phyloP scores from a whole-genome alignment of 768 basidiomycete genomes.

The Roridomyces roridus region DNA sequence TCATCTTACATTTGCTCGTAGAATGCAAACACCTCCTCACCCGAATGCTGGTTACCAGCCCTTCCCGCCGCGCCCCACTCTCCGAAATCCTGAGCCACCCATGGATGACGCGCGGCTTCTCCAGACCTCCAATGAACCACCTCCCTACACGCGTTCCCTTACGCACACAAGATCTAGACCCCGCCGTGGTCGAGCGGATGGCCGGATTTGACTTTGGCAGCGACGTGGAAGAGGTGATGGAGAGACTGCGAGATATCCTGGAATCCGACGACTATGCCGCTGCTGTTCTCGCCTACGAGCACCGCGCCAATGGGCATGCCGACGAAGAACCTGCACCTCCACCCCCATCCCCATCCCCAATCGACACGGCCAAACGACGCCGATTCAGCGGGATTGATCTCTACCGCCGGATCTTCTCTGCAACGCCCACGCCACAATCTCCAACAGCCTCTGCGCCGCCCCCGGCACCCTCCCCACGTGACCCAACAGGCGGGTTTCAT shows the following conservation, averaged over 20 bases:
- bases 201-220: constrained; percentile 96
- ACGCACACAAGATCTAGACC: constrained; percentile 86
- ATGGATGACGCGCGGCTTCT: constrained; percentile 91
- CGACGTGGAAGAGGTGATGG: constrained; percentile 73
- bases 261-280: constrained; percentile 79
- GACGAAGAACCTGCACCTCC: not conserved
- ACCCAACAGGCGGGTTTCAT: constrained; percentile 94
- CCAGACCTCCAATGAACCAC: constrained; percentile 80
- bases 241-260: constrained; percentile 77
- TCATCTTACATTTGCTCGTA: constrained; percentile 31
- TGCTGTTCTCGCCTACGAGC: constrained; percentile 81
- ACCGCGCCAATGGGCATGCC: constrained; percentile 46
- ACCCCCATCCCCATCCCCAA: constrained; percentile 3
- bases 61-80: constrained; percentile 79
- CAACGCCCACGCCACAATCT: constrained; percentile 52
- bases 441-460: not conserved
- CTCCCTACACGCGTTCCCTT: constrained; percentile 90
- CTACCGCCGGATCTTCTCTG: constrained; percentile 84
- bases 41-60: constrained; percentile 97
- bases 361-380: constrained; percentile 15
- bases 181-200: constrained; percentile 87
- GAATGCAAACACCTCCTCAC: constrained; percentile 95
- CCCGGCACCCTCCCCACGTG: constrained; percentile 48
- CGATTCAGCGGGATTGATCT: constrained; percentile 96
- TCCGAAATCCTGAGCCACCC: constrained; percentile 87